phyloP scores from a whole-genome alignment of 2,329 filamentous ascomycete species.

The Tricladium varicosporioides region DNA sequence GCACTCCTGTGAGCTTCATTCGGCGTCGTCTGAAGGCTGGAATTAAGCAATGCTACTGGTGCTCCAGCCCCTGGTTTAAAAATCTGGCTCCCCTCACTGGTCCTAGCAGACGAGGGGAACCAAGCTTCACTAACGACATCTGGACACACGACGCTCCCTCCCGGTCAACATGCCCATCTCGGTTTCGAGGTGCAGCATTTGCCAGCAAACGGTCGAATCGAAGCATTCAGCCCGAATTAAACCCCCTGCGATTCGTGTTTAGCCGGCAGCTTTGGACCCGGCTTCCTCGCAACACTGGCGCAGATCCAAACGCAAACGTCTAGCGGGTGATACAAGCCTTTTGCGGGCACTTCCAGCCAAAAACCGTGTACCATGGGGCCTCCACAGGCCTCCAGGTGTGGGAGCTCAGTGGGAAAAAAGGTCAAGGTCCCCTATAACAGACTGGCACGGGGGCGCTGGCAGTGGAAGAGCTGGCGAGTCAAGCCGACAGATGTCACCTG shows the following conservation, averaged over 20 bases:
- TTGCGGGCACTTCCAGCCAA: not conserved
- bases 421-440: conserved; percentile 2
- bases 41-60: not conserved
- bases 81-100: not conserved
- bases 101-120: conserved; percentile 3
- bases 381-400: not conserved
- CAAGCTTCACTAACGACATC: not conserved
- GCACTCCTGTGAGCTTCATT: not conserved
- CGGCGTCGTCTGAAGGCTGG: conserved; percentile 13
- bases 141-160: conserved; percentile 1
- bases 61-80: conserved; percentile 9
- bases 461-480: conserved; percentile 6
- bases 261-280: conserved; percentile 1
- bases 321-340: not conserved
- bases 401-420: not conserved
- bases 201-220: not conserved
- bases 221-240: conserved; percentile 7
- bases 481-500: conserved; percentile 2
- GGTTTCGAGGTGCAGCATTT: conserved; percentile 12
- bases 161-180: conserved; percentile 10
- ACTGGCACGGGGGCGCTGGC: conserved; percentile 6
- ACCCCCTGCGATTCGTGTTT: conserved; percentile 2
- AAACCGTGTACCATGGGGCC: not conserved
- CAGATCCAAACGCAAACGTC: not conserved
- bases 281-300: not conserved